These are phyloP conservation scores for Phytomonas sp. DNA, from an alignment of 208 protist genomes.

Conservation along the genomic window DNA sequence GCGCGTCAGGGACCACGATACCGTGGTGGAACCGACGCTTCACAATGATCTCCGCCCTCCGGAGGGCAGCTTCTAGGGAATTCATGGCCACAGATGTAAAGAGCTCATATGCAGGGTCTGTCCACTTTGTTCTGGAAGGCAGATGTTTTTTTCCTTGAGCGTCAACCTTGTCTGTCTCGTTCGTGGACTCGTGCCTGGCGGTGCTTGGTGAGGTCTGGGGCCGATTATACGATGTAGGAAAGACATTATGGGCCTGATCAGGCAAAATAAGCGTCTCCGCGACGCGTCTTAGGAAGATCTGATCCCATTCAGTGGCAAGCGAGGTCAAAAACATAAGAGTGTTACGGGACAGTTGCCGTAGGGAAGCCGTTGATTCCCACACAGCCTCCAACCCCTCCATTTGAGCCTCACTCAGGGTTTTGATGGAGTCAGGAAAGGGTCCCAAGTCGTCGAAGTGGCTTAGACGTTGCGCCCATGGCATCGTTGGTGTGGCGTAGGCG, in stretches of 20 bases:
- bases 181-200: background rate
- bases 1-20: slow-evolving; percentile 65
- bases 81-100: slow-evolving; percentile 9
- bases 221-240: slow-evolving; percentile 23
- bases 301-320: slow-evolving; percentile 47
- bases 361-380: background rate
- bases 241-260: slow-evolving; percentile 40
- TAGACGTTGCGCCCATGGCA: slow-evolving; percentile 23
- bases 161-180: background rate
- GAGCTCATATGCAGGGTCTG: slow-evolving; percentile 16
- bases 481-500: slow-evolving; percentile 31
- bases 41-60: slow-evolving; percentile 29
- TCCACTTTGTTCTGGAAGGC: slow-evolving; percentile 17
- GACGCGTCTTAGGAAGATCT: slow-evolving; percentile 38
- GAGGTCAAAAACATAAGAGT: slow-evolving; percentile 41
- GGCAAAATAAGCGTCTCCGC: slow-evolving; percentile 54
- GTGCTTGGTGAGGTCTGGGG: background rate
- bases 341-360: slow-evolving; percentile 25
- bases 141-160: background rate
- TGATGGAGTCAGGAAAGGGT: slow-evolving; percentile 12
- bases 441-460: slow-evolving; percentile 17
- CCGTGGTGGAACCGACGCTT: slow-evolving; percentile 40
- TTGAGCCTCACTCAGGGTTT: background rate
- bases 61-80: background rate
- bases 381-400: background rate